Base-by-base conservation (phyloP, 129 eudicot genomes). In the Pittosporum tobira region DNA sequence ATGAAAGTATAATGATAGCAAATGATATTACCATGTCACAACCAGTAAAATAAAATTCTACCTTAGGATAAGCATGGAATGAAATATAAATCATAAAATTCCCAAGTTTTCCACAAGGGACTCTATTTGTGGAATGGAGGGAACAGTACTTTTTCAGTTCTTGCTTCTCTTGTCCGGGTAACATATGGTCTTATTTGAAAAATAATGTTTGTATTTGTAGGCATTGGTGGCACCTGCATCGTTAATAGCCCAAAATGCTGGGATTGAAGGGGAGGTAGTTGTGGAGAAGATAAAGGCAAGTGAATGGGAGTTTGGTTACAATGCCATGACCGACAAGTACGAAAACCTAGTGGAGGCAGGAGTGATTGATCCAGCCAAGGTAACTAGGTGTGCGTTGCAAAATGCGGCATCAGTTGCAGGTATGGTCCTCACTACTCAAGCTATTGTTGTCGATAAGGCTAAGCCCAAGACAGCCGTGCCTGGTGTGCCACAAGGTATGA, bases 401-500 rank as follows among this genome's bases (percentile, higher is more conserved):
- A 86, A 86, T 63, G 77, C 91, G 15, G 84, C 91, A 28, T 86
- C 95, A 16, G 91, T 86, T 70, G 78, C 90, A 13, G 95, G 90
- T 38, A 85, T 85, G 95, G 95, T 85, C 48, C 78, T 85, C 36
- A 85, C 89, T 1, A 85, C 95, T 43, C 89, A 85, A 50, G 89
- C 95, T 7, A 85, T 85, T 49, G 89, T 85, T 10, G 89, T 81
- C 20, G 95, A 85, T 27, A 85, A 85, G 67, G 50, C 86, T 22
- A 76, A 70, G 70, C 88, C 85, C 0, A 85, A 76, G 64, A 23
- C 73, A 27, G 19, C 84, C 2, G 78, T 65, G 3, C 69, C 85
- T 52, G 72, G 49, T 42, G 47, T 46, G 42, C 74, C 75, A 42
- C 74, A 76, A 62, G 78, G 81, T 36, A 43, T 78, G 26, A 37